Evolutionary conservation across 1,139 yeast genomes (phyloP).

Genomic region (Taphrina pruni): DNA sequence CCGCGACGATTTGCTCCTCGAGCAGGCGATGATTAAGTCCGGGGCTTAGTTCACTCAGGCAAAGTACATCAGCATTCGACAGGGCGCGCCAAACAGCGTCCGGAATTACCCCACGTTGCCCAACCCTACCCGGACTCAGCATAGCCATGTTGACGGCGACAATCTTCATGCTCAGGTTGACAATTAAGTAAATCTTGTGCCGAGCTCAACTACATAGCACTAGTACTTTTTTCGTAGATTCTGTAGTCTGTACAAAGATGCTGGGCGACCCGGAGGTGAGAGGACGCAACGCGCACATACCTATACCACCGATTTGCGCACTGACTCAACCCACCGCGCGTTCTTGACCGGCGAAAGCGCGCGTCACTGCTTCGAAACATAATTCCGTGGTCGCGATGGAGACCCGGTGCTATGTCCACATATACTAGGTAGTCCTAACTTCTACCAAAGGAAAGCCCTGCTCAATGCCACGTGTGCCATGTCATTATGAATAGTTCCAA

Average conservation of each 20-base stretch:
- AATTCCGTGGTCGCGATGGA: background rate
- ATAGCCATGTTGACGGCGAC: background rate
- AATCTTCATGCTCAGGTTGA: background rate
- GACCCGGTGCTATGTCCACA: no score
- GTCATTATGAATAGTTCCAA: background rate
- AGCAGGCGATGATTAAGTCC: background rate
- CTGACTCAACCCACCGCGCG: no score
- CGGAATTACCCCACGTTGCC: no score
- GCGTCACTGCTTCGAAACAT: no score
- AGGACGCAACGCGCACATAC: no score
- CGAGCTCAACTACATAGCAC: background rate
- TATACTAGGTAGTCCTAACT: background rate
- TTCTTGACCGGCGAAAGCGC: no score
- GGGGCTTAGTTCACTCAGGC: background rate
- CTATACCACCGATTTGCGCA: background rate
- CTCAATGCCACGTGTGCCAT: background rate
- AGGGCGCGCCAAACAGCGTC: background rate
- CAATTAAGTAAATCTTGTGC: background rate
- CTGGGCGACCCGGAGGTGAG: no score
- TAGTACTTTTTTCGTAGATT: background rate
- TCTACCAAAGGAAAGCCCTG: background rate
- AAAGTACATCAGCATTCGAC: background rate
- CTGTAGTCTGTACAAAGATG: no score
- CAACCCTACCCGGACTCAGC: background rate
- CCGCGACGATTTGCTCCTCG: background rate